phyloP scores from a whole-genome alignment of 495 filamentous ascomycete species.

The Beverwykella pulmonaria region DNA sequence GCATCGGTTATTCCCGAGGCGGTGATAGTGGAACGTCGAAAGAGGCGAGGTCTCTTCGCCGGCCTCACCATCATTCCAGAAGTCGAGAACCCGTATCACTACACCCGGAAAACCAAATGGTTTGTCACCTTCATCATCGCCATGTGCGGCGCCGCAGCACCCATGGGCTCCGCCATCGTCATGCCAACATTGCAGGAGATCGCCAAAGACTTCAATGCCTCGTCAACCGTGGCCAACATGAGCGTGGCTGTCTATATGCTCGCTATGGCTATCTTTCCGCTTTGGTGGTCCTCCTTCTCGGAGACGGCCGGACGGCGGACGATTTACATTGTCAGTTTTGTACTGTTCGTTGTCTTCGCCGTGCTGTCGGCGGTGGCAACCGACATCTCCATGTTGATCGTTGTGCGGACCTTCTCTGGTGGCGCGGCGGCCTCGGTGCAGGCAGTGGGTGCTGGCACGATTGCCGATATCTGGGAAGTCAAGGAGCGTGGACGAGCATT shows the following conservation, averaged over 20 bases:
- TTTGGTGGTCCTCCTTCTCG: slow-evolving; percentile 94
- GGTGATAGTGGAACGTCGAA: slow-evolving; percentile 62
- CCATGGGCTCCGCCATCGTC: slow-evolving; percentile 84
- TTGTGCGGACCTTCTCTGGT: slow-evolving; percentile 79
- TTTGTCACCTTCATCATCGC: slow-evolving; percentile 80
- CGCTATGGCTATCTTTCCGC: slow-evolving; percentile 83
- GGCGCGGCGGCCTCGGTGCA: slow-evolving; percentile 87
- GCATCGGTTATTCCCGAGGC: slow-evolving; percentile 39
- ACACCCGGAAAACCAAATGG: slow-evolving; percentile 73
- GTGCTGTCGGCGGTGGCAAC: slow-evolving; percentile 70
- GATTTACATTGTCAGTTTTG: slow-evolving; percentile 83
- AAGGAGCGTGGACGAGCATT: slow-evolving; percentile 83
- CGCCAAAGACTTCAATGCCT: slow-evolving; percentile 63
- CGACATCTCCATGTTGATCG: slow-evolving; percentile 81
- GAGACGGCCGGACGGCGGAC: slow-evolving; percentile 75
- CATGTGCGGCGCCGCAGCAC: slow-evolving; percentile 72
- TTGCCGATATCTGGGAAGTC: slow-evolving; percentile 88
- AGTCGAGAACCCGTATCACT: slow-evolving; percentile 73
- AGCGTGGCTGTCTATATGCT: slow-evolving; percentile 89
- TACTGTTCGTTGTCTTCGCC: slow-evolving; percentile 77
- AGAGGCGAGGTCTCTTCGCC: slow-evolving; percentile 76
- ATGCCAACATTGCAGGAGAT: slow-evolving; percentile 77
- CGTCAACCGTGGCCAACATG: slow-evolving; percentile 75
- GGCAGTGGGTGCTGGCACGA: slow-evolving; percentile 89
- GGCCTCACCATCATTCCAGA: slow-evolving; percentile 79